A percentile compares a stretch with the other conserved stretches of the same genome.
Conservation (phyloP, 306 rosid genomes). For the Boehmeria nivea region DNA sequence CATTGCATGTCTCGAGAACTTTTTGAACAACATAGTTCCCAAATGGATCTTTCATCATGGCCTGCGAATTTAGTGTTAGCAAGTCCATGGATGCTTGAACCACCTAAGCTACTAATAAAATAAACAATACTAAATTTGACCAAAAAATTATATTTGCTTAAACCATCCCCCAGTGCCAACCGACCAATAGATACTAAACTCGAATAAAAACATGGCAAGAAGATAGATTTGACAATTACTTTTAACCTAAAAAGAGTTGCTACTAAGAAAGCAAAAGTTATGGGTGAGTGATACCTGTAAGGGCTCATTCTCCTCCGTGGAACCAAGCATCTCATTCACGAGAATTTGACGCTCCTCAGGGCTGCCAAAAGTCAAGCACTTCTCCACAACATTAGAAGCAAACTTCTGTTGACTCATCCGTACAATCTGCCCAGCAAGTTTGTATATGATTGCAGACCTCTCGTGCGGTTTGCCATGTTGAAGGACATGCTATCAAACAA, state of each 20-base stretch:
- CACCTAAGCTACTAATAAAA: too few species aligned
- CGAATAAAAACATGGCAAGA: too few species aligned
- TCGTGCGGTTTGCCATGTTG: conserved; percentile 76
- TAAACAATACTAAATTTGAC: too few species aligned
- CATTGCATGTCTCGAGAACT: conserved; percentile 92
- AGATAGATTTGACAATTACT: not conserved
- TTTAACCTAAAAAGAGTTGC: not conserved
- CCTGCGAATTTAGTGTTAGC: conserved; percentile 43
- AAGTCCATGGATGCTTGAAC: too few species aligned
- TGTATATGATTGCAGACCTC: conserved; percentile 65
- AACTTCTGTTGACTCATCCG: conserved; percentile 97
- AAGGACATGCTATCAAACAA: conserved; percentile 64
- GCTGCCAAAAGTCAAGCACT: conserved; percentile 80
- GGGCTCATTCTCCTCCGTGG: conserved; percentile 92
- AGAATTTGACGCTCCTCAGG: conserved; percentile 79
- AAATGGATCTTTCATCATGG: conserved; percentile 97
- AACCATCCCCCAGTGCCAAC: too few species aligned
- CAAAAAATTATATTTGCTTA: too few species aligned
- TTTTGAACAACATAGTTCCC: conserved; percentile 96
- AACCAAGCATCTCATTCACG: conserved; percentile 91
- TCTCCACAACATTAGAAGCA: conserved; percentile 98
- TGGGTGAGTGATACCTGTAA: conserved; percentile 59
- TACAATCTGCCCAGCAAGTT: conserved; percentile 96
- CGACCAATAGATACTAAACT: too few species aligned
- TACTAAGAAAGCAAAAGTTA: not conserved